Percentiles rank a stretch among this genome's conserved stretches.
Conservation (phyloP, 2,329 filamentous ascomycete genomes). For the Trichocomaceae sp. region DNA sequence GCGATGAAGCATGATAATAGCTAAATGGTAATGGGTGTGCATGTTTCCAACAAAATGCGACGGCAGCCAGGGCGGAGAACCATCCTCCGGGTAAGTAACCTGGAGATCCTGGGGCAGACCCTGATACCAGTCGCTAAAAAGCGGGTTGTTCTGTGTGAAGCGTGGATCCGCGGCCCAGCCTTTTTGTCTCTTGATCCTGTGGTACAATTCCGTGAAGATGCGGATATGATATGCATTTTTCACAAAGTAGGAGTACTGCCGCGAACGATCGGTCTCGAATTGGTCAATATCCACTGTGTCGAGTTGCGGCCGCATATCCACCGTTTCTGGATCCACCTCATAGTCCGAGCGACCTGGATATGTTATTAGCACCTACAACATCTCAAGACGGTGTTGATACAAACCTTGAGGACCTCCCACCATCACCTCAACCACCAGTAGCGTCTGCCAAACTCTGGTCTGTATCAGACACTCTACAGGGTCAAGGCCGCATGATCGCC, state of each 20-base stretch:
- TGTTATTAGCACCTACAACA: constrained; percentile 14
- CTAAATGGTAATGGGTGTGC: constrained; percentile 81
- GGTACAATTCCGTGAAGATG: constrained; percentile 67
- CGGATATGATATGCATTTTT: constrained; percentile 72
- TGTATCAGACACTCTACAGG: constrained; percentile 74
- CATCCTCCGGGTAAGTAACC: constrained; percentile 69
- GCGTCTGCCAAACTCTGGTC: constrained; percentile 81
- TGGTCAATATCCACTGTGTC: constrained; percentile 63
- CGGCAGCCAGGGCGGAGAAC: constrained; percentile 73
- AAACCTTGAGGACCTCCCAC: constrained; percentile 86
- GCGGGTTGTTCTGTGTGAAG: constrained; percentile 70
- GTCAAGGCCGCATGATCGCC: constrained; percentile 61
- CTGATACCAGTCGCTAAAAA: constrained; percentile 67
- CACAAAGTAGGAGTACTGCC: constrained; percentile 77
- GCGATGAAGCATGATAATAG: constrained; percentile 77
- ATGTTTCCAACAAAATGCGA: constrained; percentile 85
- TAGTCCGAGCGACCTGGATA: constrained; percentile 70
- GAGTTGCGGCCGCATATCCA: constrained; percentile 65
- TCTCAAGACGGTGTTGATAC: constrained; percentile 11
- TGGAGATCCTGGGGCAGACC: constrained; percentile 73
- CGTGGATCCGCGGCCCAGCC: constrained; percentile 84
- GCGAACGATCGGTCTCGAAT: constrained; percentile 67
- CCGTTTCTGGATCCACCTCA: constrained; percentile 64
- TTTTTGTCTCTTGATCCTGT: constrained; percentile 64
- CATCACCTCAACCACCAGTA: constrained; percentile 84